phyloP scores from a whole-genome alignment of 2,329 filamentous ascomycete species.

The Teratosphaeria destructans region DNA sequence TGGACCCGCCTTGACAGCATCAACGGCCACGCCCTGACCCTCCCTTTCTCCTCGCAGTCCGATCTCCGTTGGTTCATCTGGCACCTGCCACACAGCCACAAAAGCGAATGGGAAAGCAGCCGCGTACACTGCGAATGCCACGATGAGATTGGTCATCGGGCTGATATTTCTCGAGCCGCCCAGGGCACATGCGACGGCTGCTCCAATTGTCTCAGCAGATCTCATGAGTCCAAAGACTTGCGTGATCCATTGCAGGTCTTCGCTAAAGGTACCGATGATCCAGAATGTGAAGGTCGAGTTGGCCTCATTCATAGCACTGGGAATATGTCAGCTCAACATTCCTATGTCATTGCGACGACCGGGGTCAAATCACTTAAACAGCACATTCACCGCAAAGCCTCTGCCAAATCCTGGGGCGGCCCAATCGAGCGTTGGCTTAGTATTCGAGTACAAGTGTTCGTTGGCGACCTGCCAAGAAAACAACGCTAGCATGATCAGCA shows the following conservation, averaged over 20 bases:
- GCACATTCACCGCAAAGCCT: slow-evolving; percentile 42
- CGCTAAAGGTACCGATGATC: not conserved
- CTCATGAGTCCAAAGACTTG: not conserved
- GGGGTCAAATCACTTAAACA: not conserved
- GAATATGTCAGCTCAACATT: not conserved
- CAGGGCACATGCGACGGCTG: not conserved
- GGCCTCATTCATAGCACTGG: not conserved
- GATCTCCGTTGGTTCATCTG: not conserved
- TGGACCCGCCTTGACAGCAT: not conserved
- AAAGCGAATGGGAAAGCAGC: not conserved
- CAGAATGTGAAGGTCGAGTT: not conserved
- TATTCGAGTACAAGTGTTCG: slow-evolving; percentile 39
- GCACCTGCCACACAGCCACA: not conserved
- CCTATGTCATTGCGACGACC: not conserved
- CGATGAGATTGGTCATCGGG: not conserved
- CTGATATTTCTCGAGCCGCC: not conserved
- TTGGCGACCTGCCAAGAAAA: slow-evolving; percentile 46
- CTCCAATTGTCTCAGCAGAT: not conserved
- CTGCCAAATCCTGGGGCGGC: slow-evolving; percentile 50
- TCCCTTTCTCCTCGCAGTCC: not conserved
- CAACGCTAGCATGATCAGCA: slow-evolving; percentile 49
- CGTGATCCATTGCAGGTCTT: not conserved
- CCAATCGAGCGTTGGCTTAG: slow-evolving; percentile 58
- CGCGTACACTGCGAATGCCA: not conserved
- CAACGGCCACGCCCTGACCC: not conserved